Evolutionary conservation across 495 filamentous ascomycete species (phyloP).

Genomic region (Hypoxylon fragiforme): DNA sequence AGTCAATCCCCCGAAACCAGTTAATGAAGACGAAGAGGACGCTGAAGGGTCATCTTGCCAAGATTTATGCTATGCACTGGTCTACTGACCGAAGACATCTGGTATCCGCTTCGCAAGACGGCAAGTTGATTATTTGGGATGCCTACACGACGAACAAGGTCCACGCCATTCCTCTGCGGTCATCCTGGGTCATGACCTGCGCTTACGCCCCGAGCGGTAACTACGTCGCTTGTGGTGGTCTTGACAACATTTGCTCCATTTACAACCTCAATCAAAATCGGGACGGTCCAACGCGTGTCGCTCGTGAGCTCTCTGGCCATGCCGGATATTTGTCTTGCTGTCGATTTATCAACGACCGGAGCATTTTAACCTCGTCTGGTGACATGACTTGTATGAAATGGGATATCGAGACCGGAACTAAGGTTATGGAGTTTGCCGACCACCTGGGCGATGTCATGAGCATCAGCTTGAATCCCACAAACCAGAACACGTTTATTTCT

Average conservation of each 20-base stretch:
- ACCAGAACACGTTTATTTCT: slow-evolving; percentile 97
- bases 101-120: slow-evolving; percentile 97
- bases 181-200: slow-evolving; percentile 99
- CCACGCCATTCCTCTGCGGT: slow-evolving; percentile 96
- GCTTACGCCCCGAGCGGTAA: slow-evolving; percentile 98
- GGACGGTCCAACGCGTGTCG: slow-evolving; percentile 94
- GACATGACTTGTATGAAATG: slow-evolving; percentile 99
- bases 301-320: slow-evolving; percentile 94
- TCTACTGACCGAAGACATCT: slow-evolving; percentile 97
- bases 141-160: slow-evolving; percentile 99
- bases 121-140: slow-evolving; percentile 99
- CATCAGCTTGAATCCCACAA: slow-evolving; percentile 98
- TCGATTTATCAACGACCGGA: slow-evolving; percentile 97
- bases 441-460: slow-evolving; percentile 99
- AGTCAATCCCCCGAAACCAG: slow-evolving; percentile 83
- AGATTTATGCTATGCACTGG: slow-evolving; percentile 99
- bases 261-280: slow-evolving; percentile 95
- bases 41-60: slow-evolving; percentile 94
- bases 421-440: slow-evolving; percentile 98
- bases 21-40: slow-evolving; percentile 93
- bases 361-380: slow-evolving; percentile 95
- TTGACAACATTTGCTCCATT: slow-evolving; percentile 99
- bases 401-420: slow-evolving; percentile 97
- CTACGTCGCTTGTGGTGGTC: slow-evolving; percentile 95
- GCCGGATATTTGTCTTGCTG: slow-evolving; percentile 98